Evolutionary conservation across 2,329 filamentous ascomycete species (phyloP).

Genomic region (Cercospora zeae-maydis): DNA sequence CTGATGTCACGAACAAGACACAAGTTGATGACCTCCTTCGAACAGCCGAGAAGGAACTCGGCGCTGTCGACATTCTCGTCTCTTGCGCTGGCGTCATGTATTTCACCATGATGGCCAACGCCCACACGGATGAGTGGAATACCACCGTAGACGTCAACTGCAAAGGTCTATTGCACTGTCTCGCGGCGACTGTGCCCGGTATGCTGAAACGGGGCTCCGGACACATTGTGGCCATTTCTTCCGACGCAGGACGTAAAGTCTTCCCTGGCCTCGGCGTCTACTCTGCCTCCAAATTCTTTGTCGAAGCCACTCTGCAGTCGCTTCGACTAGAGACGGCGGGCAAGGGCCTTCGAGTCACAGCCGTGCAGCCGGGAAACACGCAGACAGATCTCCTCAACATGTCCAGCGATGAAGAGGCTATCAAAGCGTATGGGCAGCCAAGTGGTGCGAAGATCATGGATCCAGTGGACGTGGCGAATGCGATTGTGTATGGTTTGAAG

Average conservation of each 20-base stretch:
- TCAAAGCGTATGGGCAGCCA: conserved; percentile 75
- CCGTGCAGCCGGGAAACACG: conserved; percentile 73
- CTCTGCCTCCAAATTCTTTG: conserved; percentile 80
- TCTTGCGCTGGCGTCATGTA: conserved; percentile 84
- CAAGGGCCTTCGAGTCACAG: conserved; percentile 67
- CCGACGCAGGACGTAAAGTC: conserved; percentile 75
- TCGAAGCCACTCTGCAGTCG: conserved; percentile 74
- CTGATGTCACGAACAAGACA: conserved; percentile 65
- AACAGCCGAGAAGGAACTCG: conserved; percentile 59
- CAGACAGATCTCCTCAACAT: conserved; percentile 69
- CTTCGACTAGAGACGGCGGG: conserved; percentile 73
- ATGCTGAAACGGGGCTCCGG: conserved; percentile 68
- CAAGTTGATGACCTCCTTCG: conserved; percentile 66
- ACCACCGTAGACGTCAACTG: conserved; percentile 82
- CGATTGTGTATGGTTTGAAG: conserved; percentile 70
- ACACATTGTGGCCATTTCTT: conserved; percentile 78
- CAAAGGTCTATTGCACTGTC: conserved; percentile 72
- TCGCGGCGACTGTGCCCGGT: conserved; percentile 64
- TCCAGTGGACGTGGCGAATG: conserved; percentile 66
- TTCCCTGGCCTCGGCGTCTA: conserved; percentile 80
- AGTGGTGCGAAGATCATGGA: conserved; percentile 72
- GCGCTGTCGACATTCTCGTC: conserved; percentile 73
- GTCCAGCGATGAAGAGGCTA: conserved; percentile 70
- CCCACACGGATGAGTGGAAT: conserved; percentile 70
- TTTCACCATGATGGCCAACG: conserved; percentile 81